phyloP scores from a whole-genome alignment of 2,329 filamentous ascomycete genomes.

The Ophiocordyceps camponoti-floridani region DNA sequence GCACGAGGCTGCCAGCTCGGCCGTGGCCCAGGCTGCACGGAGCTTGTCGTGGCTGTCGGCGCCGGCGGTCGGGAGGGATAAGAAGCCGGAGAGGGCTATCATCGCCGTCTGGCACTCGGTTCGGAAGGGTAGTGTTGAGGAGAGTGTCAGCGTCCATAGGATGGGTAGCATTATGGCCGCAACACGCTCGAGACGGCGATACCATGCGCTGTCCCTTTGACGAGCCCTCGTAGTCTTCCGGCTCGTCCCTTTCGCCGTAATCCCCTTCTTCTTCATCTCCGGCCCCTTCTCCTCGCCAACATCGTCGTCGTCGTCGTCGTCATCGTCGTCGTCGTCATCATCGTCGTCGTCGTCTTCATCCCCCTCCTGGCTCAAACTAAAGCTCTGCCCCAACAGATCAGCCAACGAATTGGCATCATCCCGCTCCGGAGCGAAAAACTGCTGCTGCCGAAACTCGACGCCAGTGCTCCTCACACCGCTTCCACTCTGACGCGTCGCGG shows the following conservation, averaged over 20 bases:
- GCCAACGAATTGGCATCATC: conserved; percentile 23
- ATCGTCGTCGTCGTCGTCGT: not conserved
- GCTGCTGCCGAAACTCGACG: conserved; percentile 38
- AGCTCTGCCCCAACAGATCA: conserved; percentile 24
- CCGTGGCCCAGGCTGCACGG: conserved; percentile 11
- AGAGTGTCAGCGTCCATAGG: conserved; percentile 10
- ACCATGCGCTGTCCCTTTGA: not conserved
- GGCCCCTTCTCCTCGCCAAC: too few species aligned
- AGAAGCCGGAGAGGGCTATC: conserved; percentile 10
- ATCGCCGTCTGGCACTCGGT: conserved; percentile 11
- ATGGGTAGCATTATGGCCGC: conserved; percentile 7
- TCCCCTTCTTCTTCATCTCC: too few species aligned
- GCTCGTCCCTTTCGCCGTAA: not conserved
- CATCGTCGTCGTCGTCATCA: not conserved
- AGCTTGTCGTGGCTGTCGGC: conserved; percentile 5
- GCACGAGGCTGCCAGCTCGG: conserved; percentile 14
- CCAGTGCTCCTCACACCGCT: conserved; percentile 4
- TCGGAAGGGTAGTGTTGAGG: conserved; percentile 7
- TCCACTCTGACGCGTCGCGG: conserved; percentile 3
- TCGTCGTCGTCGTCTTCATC: conserved; percentile 6
- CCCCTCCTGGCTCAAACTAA: conserved; percentile 18
- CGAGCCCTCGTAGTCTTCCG: too few species aligned
- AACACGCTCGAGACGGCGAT: conserved; percentile 4
- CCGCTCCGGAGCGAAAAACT: conserved; percentile 34
- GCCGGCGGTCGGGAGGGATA: conserved; percentile 11